phyloP scores from a whole-genome alignment of 2,329 filamentous ascomycete genomes.

The Clarireedia monteithiana region DNA sequence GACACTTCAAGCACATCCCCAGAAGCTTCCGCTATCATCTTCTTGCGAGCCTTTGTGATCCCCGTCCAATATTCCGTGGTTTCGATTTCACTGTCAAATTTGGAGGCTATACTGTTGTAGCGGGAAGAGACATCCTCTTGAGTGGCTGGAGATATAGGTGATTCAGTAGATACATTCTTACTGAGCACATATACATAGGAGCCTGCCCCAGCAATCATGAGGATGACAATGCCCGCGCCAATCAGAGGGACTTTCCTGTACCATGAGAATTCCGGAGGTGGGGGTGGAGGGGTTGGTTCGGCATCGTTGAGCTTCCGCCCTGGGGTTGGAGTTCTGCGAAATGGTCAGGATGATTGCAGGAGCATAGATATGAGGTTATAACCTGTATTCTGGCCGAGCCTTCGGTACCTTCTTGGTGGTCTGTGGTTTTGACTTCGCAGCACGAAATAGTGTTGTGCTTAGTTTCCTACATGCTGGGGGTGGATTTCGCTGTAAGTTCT shows the following conservation, averaged over 20 bases:
- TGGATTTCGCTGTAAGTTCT: not conserved
- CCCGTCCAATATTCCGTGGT: constrained; percentile 50
- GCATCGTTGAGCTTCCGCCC: constrained; percentile 6
- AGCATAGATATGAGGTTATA: not conserved
- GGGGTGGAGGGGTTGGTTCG: not conserved
- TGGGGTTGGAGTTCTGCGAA: constrained; percentile 15
- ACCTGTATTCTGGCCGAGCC: constrained; percentile 5
- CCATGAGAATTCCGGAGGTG: constrained; percentile 2
- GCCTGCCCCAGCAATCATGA: constrained; percentile 15
- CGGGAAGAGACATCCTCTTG: constrained; percentile 27
- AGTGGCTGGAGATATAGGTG: constrained; percentile 7
- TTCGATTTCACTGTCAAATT: constrained; percentile 53
- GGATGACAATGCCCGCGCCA: constrained; percentile 10
- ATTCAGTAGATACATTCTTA: constrained; percentile 13
- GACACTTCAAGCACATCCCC: constrained; percentile 57
- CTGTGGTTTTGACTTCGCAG: not conserved
- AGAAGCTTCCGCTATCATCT: constrained; percentile 39
- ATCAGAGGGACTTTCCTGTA: constrained; percentile 22
- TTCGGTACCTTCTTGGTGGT: not conserved
- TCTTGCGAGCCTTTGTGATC: constrained; percentile 42
- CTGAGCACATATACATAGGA: constrained; percentile 32
- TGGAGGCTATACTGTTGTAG: constrained; percentile 36
- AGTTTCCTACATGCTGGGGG: not conserved
- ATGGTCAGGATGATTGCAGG: not conserved
- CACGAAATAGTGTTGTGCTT: constrained; percentile 2